Percentiles rank a stretch among this genome's conserved stretches.
These are phyloP conservation scores for Parachaetomium inaequale DNA, from an alignment of 495 filamentous ascomycete species.

Conservation along the genomic window DNA sequence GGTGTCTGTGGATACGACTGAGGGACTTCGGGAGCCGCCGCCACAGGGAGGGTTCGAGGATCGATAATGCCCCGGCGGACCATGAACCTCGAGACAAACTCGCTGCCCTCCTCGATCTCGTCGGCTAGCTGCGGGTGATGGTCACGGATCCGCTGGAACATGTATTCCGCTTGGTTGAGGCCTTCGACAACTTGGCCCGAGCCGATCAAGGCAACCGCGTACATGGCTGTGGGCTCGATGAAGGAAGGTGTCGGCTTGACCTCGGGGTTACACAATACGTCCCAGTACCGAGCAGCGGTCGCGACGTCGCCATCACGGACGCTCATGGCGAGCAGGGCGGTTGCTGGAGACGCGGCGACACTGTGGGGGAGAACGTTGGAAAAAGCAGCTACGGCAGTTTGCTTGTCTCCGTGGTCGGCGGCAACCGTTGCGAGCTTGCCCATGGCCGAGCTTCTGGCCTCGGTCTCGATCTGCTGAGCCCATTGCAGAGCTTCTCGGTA, in stretches of 20 bases:
- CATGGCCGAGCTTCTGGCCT: conserved; percentile 36
- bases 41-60: conserved; percentile 41
- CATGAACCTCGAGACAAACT: conserved; percentile 80
- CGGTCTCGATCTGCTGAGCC: conserved; percentile 50
- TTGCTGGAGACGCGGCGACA: conserved; percentile 60
- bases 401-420: conserved; percentile 73
- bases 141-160: conserved; percentile 76
- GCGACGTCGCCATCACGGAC: conserved; percentile 74
- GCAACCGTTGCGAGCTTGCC: conserved; percentile 52
- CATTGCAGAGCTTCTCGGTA: conserved; percentile 64
- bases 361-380: conserved; percentile 49
- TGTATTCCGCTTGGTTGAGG: conserved; percentile 68
- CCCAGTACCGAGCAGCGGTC: conserved; percentile 72
- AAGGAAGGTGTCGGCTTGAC: conserved; percentile 58
- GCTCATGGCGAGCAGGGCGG: conserved; percentile 80
- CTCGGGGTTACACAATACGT: conserved; percentile 59
- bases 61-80: conserved; percentile 45
- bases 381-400: conserved; percentile 67
- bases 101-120: conserved; percentile 81
- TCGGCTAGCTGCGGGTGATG: conserved; percentile 56
- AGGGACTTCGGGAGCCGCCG: conserved; percentile 24
- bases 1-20: conserved; percentile 39
- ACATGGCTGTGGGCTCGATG: conserved; percentile 84
- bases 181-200: conserved; percentile 74
- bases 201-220: conserved; percentile 74